Conservation (phyloP, 495 filamentous ascomycete genomes). For the Terfezia boudieri region DNA sequence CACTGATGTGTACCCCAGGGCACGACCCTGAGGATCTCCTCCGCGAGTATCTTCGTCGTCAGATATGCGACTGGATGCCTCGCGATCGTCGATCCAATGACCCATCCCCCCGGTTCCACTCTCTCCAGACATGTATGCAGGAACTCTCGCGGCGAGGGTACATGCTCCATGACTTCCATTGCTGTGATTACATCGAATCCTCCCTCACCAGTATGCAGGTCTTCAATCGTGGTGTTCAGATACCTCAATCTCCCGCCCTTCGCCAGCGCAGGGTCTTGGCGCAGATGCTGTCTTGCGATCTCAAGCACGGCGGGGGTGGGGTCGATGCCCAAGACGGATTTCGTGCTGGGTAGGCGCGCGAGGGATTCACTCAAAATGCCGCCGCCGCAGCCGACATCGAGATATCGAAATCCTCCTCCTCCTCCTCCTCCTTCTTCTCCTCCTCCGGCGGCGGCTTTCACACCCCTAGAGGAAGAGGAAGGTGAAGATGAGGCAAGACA, state of each 20-base stretch:
- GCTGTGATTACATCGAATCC: constrained; percentile 50
- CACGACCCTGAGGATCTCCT: constrained; percentile 71
- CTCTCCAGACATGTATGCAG: constrained; percentile 43
- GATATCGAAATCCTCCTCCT: constrained; percentile 33
- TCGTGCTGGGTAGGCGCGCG: constrained; percentile 45
- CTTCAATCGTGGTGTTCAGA: constrained; percentile 27
- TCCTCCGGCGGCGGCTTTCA: neutral
- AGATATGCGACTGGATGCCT: constrained; percentile 69
- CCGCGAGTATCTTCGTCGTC: constrained; percentile 77
- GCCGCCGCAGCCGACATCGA: constrained; percentile 89
- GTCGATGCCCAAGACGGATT: constrained; percentile 61
- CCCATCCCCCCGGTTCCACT: constrained; percentile 77
- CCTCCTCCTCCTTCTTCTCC: constrained; percentile 12
- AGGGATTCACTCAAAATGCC: constrained; percentile 91
- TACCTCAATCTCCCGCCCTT: constrained; percentile 40
- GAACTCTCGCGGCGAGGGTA: constrained; percentile 47
- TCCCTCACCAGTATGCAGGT: neutral
- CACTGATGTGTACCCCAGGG: constrained; percentile 88
- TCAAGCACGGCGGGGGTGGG: constrained; percentile 55
- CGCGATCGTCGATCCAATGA: constrained; percentile 76
- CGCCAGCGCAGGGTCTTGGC: constrained; percentile 35
- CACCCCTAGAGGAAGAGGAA: constrained; percentile 5
- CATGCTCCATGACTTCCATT: constrained; percentile 91
- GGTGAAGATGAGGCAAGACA: constrained; percentile 27
- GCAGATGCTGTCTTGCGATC: constrained; percentile 53